Conservation (phyloP, 805 yeast species). For the Candida andamanensis region DNA sequence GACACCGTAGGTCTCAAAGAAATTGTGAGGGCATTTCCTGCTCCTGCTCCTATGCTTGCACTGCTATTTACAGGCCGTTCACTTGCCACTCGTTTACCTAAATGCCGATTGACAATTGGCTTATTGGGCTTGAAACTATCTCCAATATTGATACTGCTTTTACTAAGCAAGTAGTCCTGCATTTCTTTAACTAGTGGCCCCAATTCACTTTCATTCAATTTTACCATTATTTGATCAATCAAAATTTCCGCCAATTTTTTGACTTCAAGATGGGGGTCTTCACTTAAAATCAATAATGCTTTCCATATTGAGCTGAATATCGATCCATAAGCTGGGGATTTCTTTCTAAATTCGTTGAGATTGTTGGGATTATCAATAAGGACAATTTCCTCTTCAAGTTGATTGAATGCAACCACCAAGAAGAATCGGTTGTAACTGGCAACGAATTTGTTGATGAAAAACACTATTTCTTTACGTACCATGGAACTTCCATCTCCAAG, state of each 20-base stretch:
- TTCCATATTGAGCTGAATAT: constrained; percentile 86
- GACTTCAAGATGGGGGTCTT: constrained; percentile 85
- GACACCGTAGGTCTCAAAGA: constrained; percentile 25
- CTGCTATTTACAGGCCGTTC: constrained; percentile 11
- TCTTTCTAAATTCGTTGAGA: constrained; percentile 59
- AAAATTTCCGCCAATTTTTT: constrained; percentile 65
- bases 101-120: constrained; percentile 32
- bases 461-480: constrained; percentile 80
- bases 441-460: constrained; percentile 71
- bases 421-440: constrained; percentile 67
- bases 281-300: constrained; percentile 68
- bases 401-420: constrained; percentile 80
- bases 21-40: constrained; percentile 22
- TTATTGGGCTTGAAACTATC: constrained; percentile 36
- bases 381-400: constrained; percentile 73
- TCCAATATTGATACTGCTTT: constrained; percentile 35
- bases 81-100: constrained; percentile 13
- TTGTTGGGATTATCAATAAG: constrained; percentile 56
- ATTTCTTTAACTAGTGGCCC: constrained; percentile 60
- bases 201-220: constrained; percentile 60
- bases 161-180: constrained; percentile 58
- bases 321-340: constrained; percentile 81
- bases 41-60: constrained; percentile 13
- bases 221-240: constrained; percentile 65
- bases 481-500: constrained; percentile 86